Base-by-base conservation (phyloP, 2,329 filamentous ascomycete genomes). In the Ustilaginoidea virens region DNA sequence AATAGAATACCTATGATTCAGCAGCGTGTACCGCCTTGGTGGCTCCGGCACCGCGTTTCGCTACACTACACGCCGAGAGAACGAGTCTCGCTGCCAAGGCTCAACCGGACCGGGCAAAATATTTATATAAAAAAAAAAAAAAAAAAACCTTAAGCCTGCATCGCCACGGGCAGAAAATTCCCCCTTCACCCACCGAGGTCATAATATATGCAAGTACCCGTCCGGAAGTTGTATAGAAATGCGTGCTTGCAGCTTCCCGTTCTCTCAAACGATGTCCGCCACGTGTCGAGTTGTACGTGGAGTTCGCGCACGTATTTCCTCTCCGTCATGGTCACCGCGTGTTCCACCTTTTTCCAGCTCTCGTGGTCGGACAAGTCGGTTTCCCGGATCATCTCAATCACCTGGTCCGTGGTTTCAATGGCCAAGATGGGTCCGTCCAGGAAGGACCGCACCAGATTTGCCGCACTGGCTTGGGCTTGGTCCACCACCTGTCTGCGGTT, bases 201-300 rank as follows among this genome's bases (percentile, higher is more conserved):
- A 51, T 93, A 93, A 47, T 87, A 82, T 28, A 93, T 66, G 48
- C 81, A 86, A 33, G 68, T 76, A 0, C 79, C 80, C 7, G 82
- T 92, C 34, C 85, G 65, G 43, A 92, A 93, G 44, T 93, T 93
- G 55, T 92, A 93, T 29, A 94, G 69, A 53, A 92, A 92, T 8
- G 81, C 80, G 48, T 86, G 80, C 26, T 69, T 66, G 15, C 67
- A 65, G 7, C 63, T 67, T 4, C 61, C 49, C 37, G 60, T 59
- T 34, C 39, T 55, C 58, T 58, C 65, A 55, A 60, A 74, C 61
- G 48, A 66, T 55, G 39, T 60, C 52, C 48, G 70, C 70, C 60
- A 90, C 53, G 43, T 66, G 54, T 46, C 58, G 30, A 94, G 60
- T 50, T 87, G 61, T 35, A 83, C 78, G 45, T 90, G 80, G 23